Evolutionary conservation across 495 filamentous ascomycete species (phyloP), one percentile per base, ranked within the genome.

Genomic region (Cryomyces minteri): DNA sequence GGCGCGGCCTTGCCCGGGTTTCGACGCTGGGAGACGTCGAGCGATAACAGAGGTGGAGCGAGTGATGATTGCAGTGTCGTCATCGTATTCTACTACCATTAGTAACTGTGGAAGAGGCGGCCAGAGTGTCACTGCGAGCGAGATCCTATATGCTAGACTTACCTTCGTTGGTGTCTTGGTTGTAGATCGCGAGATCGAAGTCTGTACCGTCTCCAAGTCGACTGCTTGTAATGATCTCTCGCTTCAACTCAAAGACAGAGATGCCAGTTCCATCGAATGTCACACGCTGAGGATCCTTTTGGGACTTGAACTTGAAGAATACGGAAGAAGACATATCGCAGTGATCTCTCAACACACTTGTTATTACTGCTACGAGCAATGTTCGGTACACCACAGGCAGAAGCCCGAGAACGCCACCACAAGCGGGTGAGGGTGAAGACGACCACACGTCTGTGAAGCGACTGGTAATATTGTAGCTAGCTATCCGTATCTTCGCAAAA

Each of bases 281-380:
- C 48, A 99, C 84, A 59, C 87, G 72, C 25, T 84, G 81, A 45
- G 88, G 84, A 61, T 96, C 92, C 66, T 88, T 94, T 61, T 90
- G 84, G 48, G 88, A 95, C 71, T 95, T 96, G 82, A 96, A 99
- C 68, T 93, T 94, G 82, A 94, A 96, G 68, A 94, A 95, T 61
- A 99, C 88, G 51, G 87, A 95, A 46, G 92, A 95, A 65, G 88
- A 73, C 90, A 98, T 98, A 61, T 55, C 80, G 66, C 9, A 38
- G 34, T 38, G 12, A 38, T 25, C 18, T 25, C 18, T 2, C 18
- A 25, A 2, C 18, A 25, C 18, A 25, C 18, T 25, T 37, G 34
- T 12, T 37, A 12, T 9, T 9, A 9, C 9, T 12, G 34, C 12
- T 37, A 3, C 34, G 34, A 12, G 34, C 12, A 37, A 9, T 37